Conservation (phyloP, 2,329 filamentous ascomycete species). For the Neofusicoccum umdonicola region DNA sequence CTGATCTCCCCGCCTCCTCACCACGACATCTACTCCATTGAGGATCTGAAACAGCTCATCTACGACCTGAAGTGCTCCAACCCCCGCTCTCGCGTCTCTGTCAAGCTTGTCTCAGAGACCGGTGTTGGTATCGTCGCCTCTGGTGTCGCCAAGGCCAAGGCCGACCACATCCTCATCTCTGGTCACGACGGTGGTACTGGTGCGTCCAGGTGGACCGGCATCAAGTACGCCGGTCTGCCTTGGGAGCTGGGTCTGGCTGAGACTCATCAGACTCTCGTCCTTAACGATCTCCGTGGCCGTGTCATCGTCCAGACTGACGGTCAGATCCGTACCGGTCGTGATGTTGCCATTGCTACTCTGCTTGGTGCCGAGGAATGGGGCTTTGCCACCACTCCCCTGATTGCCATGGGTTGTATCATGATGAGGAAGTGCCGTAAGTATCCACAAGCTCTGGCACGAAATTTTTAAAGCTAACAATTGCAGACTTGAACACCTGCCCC, state of each 20-base stretch:
- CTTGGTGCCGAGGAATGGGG: conserved; percentile 98
- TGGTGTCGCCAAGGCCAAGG: conserved; percentile 95
- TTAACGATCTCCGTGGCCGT: conserved; percentile 93
- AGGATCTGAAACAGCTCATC: conserved; percentile 95
- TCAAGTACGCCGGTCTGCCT: conserved; percentile 95
- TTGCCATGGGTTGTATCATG: conserved; percentile 95
- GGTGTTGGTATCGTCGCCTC: conserved; percentile 97
- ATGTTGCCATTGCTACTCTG: conserved; percentile 90
- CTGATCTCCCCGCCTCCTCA: conserved; percentile 94
- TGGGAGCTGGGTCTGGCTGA: conserved; percentile 97
- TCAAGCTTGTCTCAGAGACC: conserved; percentile 96
- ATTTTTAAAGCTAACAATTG: neutral
- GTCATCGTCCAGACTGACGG: conserved; percentile 96
- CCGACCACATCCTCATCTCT: conserved; percentile 94
- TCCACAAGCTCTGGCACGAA: neutral
- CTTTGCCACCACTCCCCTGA: conserved; percentile 90
- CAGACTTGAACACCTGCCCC: conserved; percentile 69
- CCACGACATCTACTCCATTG: conserved; percentile 98
- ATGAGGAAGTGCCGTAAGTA: conserved; percentile 71
- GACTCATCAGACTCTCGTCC: conserved; percentile 91
- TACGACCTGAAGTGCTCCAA: conserved; percentile 97
- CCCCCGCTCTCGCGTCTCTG: conserved; percentile 85
- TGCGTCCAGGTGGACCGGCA: conserved; percentile 96
- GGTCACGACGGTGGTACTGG: conserved; percentile 96
- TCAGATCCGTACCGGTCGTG: conserved; percentile 86